Evolutionary conservation across 169 alveolate species (phyloP), one percentile per base, ranked within the genome.

Genomic region (Babesia ovata): DNA sequence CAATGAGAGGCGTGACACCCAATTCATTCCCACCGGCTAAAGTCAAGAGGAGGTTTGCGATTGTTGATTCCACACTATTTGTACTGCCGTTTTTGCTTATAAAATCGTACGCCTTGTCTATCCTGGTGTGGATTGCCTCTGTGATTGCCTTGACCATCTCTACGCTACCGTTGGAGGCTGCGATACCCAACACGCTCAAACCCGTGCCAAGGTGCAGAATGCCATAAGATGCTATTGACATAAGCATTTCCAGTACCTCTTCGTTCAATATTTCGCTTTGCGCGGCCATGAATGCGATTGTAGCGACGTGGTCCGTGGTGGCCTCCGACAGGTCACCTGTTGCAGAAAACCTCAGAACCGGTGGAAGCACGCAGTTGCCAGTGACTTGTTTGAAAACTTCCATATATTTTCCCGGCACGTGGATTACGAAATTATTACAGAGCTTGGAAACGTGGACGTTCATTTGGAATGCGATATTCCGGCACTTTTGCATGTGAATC

Each of bases 1-100:
- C 94, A 49, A 91, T 54, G 57, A 83, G 70, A 17, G 94, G 95
- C 44, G 93, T 77, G 63, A 91, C 59, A 4, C 91, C 92, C 57
- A 73, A 48, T 19, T 90, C 88, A 44, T 79, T 75, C 24, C 70
- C 74, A 28, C 84, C 79, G 9, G 85, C 72, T 6, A 81, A 48
- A n/a, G 83, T 24, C n/a, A 66, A 49, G 58, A 66, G 26, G 0
- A 77, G 44, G 66, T 77, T 77, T 24, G 45, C 60, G 28, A 77
- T 19, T 1, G 79, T 42, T 10, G 21, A 67, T 28, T 77, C 86
- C 53, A 36, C 44, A 16, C 44, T 53, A 2, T 7, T 75, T 50
- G 56, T 33, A n/a, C 19, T n/a, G 28, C 29, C 67, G 49, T 69
- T 69, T 11, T 50, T 69, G 26, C 53, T 29, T 0, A 50, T 12